These are phyloP conservation scores for Phaeolepiota aurea DNA, from an alignment of 768 basidiomycete species.

Conservation along the genomic window DNA sequence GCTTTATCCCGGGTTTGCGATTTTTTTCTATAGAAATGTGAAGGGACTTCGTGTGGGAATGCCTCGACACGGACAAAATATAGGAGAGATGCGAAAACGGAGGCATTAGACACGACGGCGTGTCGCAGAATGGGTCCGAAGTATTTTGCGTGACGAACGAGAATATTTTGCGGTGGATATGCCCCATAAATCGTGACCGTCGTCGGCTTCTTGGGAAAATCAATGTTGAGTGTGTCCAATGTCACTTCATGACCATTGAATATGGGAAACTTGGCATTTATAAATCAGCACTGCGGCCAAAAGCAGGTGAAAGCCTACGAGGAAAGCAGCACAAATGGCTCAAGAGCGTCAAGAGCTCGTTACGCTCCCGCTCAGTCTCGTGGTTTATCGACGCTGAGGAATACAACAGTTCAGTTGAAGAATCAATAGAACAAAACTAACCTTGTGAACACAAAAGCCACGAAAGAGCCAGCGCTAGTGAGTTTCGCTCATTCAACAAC, in stretches of 20 bases:
- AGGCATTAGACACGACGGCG: constrained; percentile 30
- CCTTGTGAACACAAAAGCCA: constrained; percentile 37
- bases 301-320: too few relatives aligned
- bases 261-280: constrained; percentile 30
- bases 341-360: constrained; percentile 26
- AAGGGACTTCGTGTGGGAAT: constrained; percentile 24
- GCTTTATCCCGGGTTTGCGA: constrained; percentile 29
- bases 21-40: constrained; percentile 22
- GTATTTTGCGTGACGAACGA: constrained; percentile 24
- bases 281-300: too few relatives aligned
- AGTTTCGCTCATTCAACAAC: constrained; percentile 32
- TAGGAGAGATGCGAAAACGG: constrained; percentile 37
- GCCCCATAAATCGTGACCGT: constrained; percentile 12
- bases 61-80: constrained; percentile 38
- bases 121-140: constrained; percentile 28
- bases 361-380: constrained; percentile 23
- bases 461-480: constrained; percentile 35
- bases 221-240: constrained; percentile 12
- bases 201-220: constrained; percentile 8
- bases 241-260: constrained; percentile 26
- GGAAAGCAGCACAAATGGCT: constrained; percentile 42
- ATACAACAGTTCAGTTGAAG: too few relatives aligned
- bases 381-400: constrained; percentile 19
- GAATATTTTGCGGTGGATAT: constrained; percentile 21
- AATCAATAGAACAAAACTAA: constrained; percentile 16